These are phyloP conservation scores for Saccharata proteae DNA, from an alignment of 2,329 filamentous ascomycete genomes.

Conservation along the genomic window DNA sequence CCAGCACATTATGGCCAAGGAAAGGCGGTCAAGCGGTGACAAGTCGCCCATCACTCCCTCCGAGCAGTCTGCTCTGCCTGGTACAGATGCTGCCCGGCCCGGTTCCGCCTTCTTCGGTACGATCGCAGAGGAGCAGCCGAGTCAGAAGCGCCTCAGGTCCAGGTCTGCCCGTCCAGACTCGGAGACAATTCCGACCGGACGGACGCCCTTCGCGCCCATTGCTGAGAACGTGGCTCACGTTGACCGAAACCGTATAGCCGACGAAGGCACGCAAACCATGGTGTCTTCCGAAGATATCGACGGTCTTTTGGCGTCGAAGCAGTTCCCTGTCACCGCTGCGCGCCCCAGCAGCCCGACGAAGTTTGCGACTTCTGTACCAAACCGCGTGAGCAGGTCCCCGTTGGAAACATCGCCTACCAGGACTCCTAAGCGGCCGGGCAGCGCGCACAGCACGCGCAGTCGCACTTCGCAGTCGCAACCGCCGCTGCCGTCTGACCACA, in stretches of 20 bases:
- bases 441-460: conserved; percentile 54
- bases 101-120: conserved; percentile 10
- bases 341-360: conserved; percentile 22
- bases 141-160: no score
- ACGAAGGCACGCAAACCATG: conserved; percentile 65
- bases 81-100: conserved; percentile 10
- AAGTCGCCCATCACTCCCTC: background rate
- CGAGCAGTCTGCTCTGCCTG: conserved; percentile 6
- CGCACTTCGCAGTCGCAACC: conserved; percentile 42
- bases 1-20: conserved; percentile 6
- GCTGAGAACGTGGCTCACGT: conserved; percentile 13
- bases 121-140: background rate
- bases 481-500: conserved; percentile 72
- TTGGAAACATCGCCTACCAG: conserved; percentile 14
- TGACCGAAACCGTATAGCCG: conserved; percentile 4
- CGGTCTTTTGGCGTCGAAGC: conserved; percentile 49
- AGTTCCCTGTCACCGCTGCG: conserved; percentile 9
- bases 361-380: conserved; percentile 15
- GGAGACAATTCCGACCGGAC: conserved; percentile 10
- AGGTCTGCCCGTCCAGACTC: background rate
- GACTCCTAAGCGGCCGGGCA: conserved; percentile 50
- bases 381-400: no score
- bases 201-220: conserved; percentile 16
- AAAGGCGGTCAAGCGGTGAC: background rate
- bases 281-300: conserved; percentile 77